These are phyloP conservation scores for Globisporangium rhizosaccharum DNA, from an alignment of 352 stramenopile species.

Conservation along the genomic window DNA sequence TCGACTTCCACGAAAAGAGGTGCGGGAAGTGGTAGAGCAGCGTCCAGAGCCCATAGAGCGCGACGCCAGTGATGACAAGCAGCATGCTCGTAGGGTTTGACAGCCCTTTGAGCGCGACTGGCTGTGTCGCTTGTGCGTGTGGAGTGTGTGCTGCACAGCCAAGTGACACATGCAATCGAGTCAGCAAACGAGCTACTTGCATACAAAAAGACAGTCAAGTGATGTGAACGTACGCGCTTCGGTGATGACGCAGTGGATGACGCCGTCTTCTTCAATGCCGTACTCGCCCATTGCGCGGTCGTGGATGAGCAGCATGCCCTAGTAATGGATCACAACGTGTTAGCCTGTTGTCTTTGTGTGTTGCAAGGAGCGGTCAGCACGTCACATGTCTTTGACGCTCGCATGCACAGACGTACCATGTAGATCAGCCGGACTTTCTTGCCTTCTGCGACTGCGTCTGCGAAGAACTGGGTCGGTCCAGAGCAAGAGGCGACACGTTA, in stretches of 20 bases:
- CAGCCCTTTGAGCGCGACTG: slow-evolving; percentile 44
- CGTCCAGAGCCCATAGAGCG: slow-evolving; percentile 73
- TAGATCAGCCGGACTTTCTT: slow-evolving; percentile 77
- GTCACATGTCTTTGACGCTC: neutral
- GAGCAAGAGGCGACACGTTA: neutral
- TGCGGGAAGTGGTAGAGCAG: slow-evolving; percentile 78
- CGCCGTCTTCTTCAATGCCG: slow-evolving; percentile 64
- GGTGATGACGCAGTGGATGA: slow-evolving; percentile 75
- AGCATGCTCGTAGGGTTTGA: slow-evolving; percentile 55
- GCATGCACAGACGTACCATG: slow-evolving; percentile 30
- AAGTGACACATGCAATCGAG: neutral
- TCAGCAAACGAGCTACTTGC: slow-evolving; percentile 8
- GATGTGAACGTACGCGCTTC: slow-evolving; percentile 42
- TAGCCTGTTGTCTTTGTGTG: too few relatives aligned
- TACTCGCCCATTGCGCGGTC: slow-evolving; percentile 71
- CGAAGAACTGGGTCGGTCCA: slow-evolving; percentile 44
- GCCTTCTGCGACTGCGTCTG: slow-evolving; percentile 33
- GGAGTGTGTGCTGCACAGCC: slow-evolving; percentile 23
- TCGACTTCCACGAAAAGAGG: slow-evolving; percentile 70
- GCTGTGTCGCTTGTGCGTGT: slow-evolving; percentile 34
- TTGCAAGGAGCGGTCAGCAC: too few relatives aligned
- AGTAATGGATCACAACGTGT: neutral
- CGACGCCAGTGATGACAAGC: slow-evolving; percentile 51
- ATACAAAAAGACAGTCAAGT: slow-evolving; percentile 5
- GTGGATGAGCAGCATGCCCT: slow-evolving; percentile 65